Base-by-base conservation (phyloP, 371 early-diverging fungal genomes). In the Mortierella sp. region DNA sequence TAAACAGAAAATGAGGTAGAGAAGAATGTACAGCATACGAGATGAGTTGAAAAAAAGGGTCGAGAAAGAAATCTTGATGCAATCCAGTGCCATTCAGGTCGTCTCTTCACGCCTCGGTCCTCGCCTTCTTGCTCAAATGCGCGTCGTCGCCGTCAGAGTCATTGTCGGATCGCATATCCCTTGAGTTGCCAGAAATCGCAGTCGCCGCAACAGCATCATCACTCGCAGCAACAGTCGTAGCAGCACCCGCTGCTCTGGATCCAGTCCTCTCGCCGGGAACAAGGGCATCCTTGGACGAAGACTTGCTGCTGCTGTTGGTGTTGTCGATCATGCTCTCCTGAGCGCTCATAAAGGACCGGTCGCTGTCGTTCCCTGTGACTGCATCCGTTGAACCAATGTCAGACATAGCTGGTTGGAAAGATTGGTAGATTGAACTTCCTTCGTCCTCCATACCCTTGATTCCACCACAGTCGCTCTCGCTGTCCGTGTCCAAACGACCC, bases 331-430 rank as follows among this genome's bases (percentile, higher is more conserved):
- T 77, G 21, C 65, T 70, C 44, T 86, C 86, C n/a, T 82, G 86
- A 21, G 80, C 82, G 55, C 82, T 86, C 86, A 86, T 82, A 72
- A 65, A 86, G 9, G 86, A 86, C 0, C 76, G 73, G 34, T 86
- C 86, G 26, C 80, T 86, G 31, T 86, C 82, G 50, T 82, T 77
- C 48, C 78, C 82, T 26, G 68, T 75, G 11, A 55, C 77, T 6
- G 80, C 72, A 44, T 77, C 75, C 11, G 45, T 74, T 14, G 74
- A 57, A 4, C 75, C 72, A 26, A 55, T 45, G 7, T 70, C 55
- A 21, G 42, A 57, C 16, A 60, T 65, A 9, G 65, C 11, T 14
- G 74, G 77, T 28, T 73, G 65, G 60, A 70, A 50, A 13, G 74
- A 54, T n/a, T 63, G 75, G 48, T 78, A 70, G 21, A 68, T 44